These are phyloP conservation scores for Magnaporthiopsis incrustans DNA, from an alignment of 2,329 filamentous ascomycete genomes.

Conservation along the genomic window DNA sequence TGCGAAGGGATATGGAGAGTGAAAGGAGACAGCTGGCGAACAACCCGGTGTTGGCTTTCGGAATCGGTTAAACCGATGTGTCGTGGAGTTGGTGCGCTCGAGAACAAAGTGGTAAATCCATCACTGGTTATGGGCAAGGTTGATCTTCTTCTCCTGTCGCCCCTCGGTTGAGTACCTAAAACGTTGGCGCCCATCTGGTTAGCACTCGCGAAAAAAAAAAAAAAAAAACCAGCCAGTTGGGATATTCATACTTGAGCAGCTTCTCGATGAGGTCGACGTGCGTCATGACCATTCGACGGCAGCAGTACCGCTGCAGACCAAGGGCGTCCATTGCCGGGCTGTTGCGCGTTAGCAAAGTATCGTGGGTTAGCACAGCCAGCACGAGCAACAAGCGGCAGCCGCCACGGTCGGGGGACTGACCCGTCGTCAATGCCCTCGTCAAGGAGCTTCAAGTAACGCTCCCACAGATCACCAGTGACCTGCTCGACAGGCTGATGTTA, in stretches of 20 bases:
- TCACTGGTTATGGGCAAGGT: slow-evolving; percentile 12
- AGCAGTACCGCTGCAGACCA: slow-evolving; percentile 93
- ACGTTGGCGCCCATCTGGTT: not conserved
- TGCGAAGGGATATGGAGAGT: not conserved
- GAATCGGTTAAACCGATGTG: not conserved
- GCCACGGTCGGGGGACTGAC: slow-evolving; percentile 36
- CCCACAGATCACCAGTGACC: slow-evolving; percentile 97
- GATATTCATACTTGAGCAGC: slow-evolving; percentile 67
- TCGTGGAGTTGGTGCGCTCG: no score
- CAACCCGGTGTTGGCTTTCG: not conserved
- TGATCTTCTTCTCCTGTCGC: slow-evolving; percentile 54
- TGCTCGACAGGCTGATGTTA: slow-evolving; percentile 33
- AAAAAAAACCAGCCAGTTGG: not conserved
- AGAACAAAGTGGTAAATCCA: not conserved
- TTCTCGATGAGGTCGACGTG: slow-evolving; percentile 99
- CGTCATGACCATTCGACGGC: slow-evolving; percentile 98
- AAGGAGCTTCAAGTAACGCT: slow-evolving; percentile 84
- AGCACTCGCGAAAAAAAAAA: not conserved
- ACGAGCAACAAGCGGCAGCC: no score
- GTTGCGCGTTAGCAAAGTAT: slow-evolving; percentile 9
- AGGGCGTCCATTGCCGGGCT: slow-evolving; percentile 96
- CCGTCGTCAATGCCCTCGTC: slow-evolving; percentile 69
- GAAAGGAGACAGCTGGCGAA: not conserved
- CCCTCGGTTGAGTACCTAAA: slow-evolving; percentile 53
- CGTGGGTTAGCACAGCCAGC: slow-evolving; percentile 18